Evolutionary conservation across 495 filamentous ascomycete species (phyloP), one percentile per base, ranked within the genome.

Genomic region (Glonium stellatum): DNA sequence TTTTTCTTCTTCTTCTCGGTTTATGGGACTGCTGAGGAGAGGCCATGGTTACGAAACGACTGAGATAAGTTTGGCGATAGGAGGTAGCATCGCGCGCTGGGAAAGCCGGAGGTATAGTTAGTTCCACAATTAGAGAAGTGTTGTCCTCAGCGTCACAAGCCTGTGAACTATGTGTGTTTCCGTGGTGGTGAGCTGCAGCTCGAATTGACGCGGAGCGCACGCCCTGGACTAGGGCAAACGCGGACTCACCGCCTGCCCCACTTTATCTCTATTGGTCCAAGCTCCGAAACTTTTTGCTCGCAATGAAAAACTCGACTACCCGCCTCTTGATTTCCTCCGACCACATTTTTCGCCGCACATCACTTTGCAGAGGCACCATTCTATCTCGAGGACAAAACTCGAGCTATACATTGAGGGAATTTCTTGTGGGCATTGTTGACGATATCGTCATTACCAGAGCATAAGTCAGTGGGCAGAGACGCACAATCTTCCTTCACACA

Each of bases 1-100:
- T 69, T 65, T 79, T 81, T 67, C 77, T 79, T 73, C 82, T 83
- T 70, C 80, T 84, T 49, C 83, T 79, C 18, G 83, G 82, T 54
- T 82, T 83, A 64, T 82, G 76, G 5, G 80, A 73, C 0, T 76
- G 69, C 47, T 74, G 65, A 31, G 64, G 57, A 3, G 64, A 60
- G 6, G 69, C 59, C 61, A 70, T 70, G 31, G 51, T 58, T 25
- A 51, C 39, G 13, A 18, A 11, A 11, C 4, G 39, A 44, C 2
- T 4, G 18, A 18, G 39, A 18, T 13, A 44, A 15, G 18, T 4
- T 44, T 13, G 4, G 39, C 4, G 39, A 11, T 18, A 13, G 18
- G 13, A 18, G 18, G 18, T 3, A 2, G 39, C 39, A 44, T 44
- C 39, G 39, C 10, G 13, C 39, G 18, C 12, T 44, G 39, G 18